phyloP scores from a whole-genome alignment of 768 basidiomycete species.

The Clathrus columnatus region DNA sequence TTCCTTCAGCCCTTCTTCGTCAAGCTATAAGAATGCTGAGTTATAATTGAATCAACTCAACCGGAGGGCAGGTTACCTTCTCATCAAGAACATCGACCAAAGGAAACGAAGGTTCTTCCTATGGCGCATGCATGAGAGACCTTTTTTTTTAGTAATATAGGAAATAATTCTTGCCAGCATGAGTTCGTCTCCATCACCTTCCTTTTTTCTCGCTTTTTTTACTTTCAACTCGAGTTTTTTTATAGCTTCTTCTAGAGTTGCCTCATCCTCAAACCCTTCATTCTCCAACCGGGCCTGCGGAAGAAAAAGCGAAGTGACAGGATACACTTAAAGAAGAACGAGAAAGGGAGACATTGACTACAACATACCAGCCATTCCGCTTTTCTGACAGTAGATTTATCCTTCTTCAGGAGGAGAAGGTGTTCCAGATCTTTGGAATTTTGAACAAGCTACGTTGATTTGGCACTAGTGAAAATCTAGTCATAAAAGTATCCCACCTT shows the following conservation, averaged over 20 bases:
- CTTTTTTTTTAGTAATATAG: neutral
- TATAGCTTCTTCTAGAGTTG: constrained; percentile 68
- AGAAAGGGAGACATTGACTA: too few relatives aligned
- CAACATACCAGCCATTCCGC: constrained; percentile 64
- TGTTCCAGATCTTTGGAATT: constrained; percentile 71
- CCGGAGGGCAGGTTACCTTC: constrained; percentile 42
- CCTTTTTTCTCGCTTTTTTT: constrained; percentile 73
- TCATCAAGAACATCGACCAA: constrained; percentile 87
- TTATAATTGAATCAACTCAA: neutral
- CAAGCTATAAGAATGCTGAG: constrained; percentile 39
- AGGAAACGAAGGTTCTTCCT: constrained; percentile 85
- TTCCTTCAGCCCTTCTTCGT: constrained; percentile 88
- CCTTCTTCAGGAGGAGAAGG: constrained; percentile 55
- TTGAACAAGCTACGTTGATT: constrained; percentile 44
- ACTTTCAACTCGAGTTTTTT: constrained; percentile 79
- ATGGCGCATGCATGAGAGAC: constrained; percentile 5
- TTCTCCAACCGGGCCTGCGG: constrained; percentile 52
- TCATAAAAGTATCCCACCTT: constrained; percentile 43
- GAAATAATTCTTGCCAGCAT: constrained; percentile 29
- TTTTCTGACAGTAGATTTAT: constrained; percentile 49
- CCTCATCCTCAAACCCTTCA: constrained; percentile 73
- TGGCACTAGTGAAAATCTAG: neutral
- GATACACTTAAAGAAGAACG: neutral
- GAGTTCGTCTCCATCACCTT: constrained; percentile 63
- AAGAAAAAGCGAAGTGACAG: too few relatives aligned